Evolutionary conservation across 2,329 filamentous ascomycete genomes (phyloP).

Genomic region (Hansfordia pulvinata): DNA sequence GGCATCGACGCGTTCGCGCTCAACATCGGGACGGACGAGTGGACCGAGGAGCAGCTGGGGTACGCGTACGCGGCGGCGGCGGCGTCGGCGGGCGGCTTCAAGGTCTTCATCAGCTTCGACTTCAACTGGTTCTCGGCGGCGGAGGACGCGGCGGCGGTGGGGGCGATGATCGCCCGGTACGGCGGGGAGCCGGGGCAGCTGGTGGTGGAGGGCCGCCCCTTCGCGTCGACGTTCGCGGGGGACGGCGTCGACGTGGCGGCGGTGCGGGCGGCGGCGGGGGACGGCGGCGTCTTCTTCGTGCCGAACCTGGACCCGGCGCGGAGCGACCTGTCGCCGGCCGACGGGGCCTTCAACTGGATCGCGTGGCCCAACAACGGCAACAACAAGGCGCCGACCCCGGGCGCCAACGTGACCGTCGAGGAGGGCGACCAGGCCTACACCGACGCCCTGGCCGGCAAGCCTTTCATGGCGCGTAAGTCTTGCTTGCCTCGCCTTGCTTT

Average conservation of each 20-base stretch:
- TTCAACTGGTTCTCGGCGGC: slow-evolving; percentile 31
- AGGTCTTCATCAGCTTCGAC: slow-evolving; percentile 43
- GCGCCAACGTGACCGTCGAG: slow-evolving; percentile 23
- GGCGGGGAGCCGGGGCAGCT: slow-evolving; percentile 29
- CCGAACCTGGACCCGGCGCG: slow-evolving; percentile 33
- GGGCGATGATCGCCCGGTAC: slow-evolving; percentile 30
- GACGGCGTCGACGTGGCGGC: slow-evolving; percentile 28
- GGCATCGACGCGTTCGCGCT: slow-evolving; percentile 23
- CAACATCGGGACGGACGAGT: slow-evolving; percentile 31
- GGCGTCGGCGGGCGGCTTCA: slow-evolving; percentile 30
- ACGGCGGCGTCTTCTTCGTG: slow-evolving; percentile 29
- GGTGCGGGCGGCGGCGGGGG: slow-evolving; percentile 26
- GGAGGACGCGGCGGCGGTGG: slow-evolving; percentile 22
- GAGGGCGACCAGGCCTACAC: slow-evolving; percentile 21
- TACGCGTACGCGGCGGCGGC: slow-evolving; percentile 35
- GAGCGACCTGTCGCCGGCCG: slow-evolving; percentile 19
- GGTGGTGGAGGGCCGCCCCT: slow-evolving; percentile 30
- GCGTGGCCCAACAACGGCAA: slow-evolving; percentile 29
- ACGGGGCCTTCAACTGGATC: slow-evolving; percentile 32
- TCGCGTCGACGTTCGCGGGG: slow-evolving; percentile 39
- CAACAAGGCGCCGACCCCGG: slow-evolving; percentile 32
- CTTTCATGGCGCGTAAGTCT: slow-evolving; percentile 8
- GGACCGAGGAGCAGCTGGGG: slow-evolving; percentile 29
- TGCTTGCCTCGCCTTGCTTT: neutral
- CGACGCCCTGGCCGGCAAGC: slow-evolving; percentile 17